Base-by-base conservation (phyloP, 148 eudicot species). In the Camellia lanceoleosa region DNA sequence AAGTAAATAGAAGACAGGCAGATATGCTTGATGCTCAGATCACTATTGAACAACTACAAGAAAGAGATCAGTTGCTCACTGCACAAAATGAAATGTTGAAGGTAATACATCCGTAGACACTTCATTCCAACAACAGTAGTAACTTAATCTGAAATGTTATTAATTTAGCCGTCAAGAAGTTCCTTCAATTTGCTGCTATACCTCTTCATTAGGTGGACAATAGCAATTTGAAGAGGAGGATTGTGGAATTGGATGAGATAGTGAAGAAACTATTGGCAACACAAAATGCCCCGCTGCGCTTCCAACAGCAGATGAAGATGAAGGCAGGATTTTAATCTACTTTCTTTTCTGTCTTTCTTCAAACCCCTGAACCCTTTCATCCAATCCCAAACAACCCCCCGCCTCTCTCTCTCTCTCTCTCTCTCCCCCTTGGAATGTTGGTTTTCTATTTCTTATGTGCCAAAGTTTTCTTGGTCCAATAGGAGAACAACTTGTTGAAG, bases 1-100 rank as follows among this genome's bases (percentile, higher is more conserved):
- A 91, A 80, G 56, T 85, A 71, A 70, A 83, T 67, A 85, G 74
- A 79, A 89, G 79, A 76, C 88, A 89, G 52, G 73, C 87, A 62
- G 90, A 91, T 77, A 71, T 80, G 7, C 80, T 91, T 44, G 81
- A 86, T 43, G 71, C 73, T 43, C 83, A 86, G 77, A 74, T 91
- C 76, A 82, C 80, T 10, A 63, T 91, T 23, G 90, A 87, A 80
- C 90, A 89, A 73, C 68, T 87, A 61, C 84, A 83, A 77, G 89
- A 87, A 68, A 84, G 89, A 12, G 94, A 82, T 75, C 92, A 89
- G 86, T 80, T 89, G 83, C 82, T 91, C 71, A 79, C 79, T 14
- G 84, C 91, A 54, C 90, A 89, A 79, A 91, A 91, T 83, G 88
- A 91, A 70, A 84, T 91, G 92, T 76, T 91, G 54, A 91, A 91